Percentiles rank a stretch among this genome's conserved stretches.
These are phyloP conservation scores for Hypoxylon subgilvum DNA, from an alignment of 495 filamentous ascomycete genomes.

Conservation along the genomic window DNA sequence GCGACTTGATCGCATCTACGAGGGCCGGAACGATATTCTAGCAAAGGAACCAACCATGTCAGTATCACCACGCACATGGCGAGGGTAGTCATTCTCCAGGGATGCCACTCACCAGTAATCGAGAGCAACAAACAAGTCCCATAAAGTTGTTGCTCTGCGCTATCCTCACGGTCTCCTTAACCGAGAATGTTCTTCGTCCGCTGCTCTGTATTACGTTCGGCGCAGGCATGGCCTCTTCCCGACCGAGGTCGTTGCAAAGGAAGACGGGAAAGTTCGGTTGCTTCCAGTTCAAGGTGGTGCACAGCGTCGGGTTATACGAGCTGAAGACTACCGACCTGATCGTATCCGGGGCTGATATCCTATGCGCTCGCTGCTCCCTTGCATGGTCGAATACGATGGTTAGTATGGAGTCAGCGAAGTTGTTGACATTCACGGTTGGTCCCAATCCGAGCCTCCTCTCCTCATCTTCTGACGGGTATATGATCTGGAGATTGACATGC, in stretches of 20 bases:
- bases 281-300: slow-evolving; percentile 96
- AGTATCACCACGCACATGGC: neutral
- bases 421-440: slow-evolving; percentile 82
- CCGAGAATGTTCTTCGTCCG: slow-evolving; percentile 74
- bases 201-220: slow-evolving; percentile 61
- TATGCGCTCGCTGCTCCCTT: slow-evolving; percentile 67
- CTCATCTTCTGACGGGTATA: slow-evolving; percentile 78
- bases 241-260: slow-evolving; percentile 88
- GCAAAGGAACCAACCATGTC: neutral
- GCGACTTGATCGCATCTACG: slow-evolving; percentile 89
- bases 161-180: slow-evolving; percentile 93
- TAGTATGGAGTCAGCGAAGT: slow-evolving; percentile 81
- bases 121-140: slow-evolving; percentile 88
- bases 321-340: slow-evolving; percentile 90
- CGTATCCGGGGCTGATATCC: slow-evolving; percentile 61
- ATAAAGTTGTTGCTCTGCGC: slow-evolving; percentile 97
- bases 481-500: slow-evolving; percentile 83
- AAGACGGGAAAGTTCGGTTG: slow-evolving; percentile 98
- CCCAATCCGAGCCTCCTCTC: slow-evolving; percentile 70
- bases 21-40: slow-evolving; percentile 92
- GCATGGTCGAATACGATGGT: slow-evolving; percentile 90
- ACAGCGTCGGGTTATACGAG: slow-evolving; percentile 85
- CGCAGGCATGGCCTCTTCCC: slow-evolving; percentile 50
- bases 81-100: neutral
- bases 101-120: slow-evolving; percentile 71